Conservation (phyloP, 129 eudicot species). For the Gnaphalium uliginosum region DNA sequence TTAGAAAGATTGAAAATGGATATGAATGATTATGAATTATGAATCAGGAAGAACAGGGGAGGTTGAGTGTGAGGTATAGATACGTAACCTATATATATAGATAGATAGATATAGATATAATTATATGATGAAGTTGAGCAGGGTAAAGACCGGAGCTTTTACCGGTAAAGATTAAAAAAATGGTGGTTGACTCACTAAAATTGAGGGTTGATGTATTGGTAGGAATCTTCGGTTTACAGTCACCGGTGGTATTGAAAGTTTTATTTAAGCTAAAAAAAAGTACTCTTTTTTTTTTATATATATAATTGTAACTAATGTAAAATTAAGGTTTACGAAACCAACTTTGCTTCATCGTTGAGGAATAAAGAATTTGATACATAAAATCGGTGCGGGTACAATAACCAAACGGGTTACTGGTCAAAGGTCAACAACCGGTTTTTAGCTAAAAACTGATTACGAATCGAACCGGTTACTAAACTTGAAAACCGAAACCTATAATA, state of each 20-base stretch:
- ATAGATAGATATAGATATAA: constrained; percentile 17
- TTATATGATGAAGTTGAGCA: background rate
- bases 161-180: background rate
- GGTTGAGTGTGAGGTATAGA: constrained; percentile 15
- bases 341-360: constrained; percentile 17
- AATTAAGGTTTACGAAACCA: background rate
- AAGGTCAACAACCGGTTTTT: too few species aligned
- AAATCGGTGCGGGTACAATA: too few species aligned
- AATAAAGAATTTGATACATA: too few species aligned
- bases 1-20: constrained; percentile 25
- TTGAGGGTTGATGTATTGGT: too few species aligned
- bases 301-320: background rate
- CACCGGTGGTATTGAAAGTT: background rate
- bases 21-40: constrained; percentile 22
- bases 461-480: too few species aligned
- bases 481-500: too few species aligned
- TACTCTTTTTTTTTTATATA: too few species aligned
- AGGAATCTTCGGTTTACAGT: too few species aligned
- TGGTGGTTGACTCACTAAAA: constrained; percentile 4
- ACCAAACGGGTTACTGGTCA: too few species aligned
- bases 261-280: background rate
- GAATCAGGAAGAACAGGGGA: background rate
- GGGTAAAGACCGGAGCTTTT: constrained; percentile 27
- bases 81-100: constrained; percentile 22
- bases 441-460: too few species aligned